Base-by-base conservation (phyloP, 371 early-diverging fungal genomes). In the Haplosporangium sp. region DNA sequence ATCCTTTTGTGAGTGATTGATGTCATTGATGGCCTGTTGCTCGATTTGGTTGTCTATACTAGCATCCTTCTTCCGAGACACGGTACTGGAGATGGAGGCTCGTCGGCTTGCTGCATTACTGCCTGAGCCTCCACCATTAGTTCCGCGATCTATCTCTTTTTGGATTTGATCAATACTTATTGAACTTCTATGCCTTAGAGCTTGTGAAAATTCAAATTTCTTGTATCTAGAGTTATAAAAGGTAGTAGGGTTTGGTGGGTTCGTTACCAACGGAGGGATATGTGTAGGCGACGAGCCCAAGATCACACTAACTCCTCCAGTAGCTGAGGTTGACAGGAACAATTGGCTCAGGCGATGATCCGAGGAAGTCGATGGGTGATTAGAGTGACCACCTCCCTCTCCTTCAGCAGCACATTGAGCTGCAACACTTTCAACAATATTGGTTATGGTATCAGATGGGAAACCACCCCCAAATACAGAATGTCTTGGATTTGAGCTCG, bases 171-270 rank as follows among this genome's bases (percentile, higher is more conserved):
- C 84, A 7, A 83, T 50, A 15, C 78, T 69, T 4, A 83, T 48
- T 13, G 75, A 65, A 57, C 84, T 83, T 42, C 84, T 61, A 4
- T 84, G 79, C 27, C 83, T 61, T 19, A 84, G 27, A 4, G 56
- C 67, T 42, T 75, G 83, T 0, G 79, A 65, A 37, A 84, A 84
- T 55, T 84, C 84, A 56, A 83, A 84, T 65, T 84, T 84, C 60
- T 84, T 84, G 62, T 83, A 84, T n/a, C 76, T 65, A n/a, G 83
- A 78, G 50, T 75, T 77, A 42, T 78, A 79, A 38, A 79, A 74
- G 6, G 71, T 57, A 42, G 67, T 35, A 1, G 81, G 71, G 55
- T 68, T 74, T 17, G 74, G 79, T 6, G 74, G 67, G 40, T 45
- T 67, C 34, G 67, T 37, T 27, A 44, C 27, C 4, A 44, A 35